Conservation (phyloP, 2,329 filamentous ascomycete genomes). For the Pseudomassariella vexata region DNA sequence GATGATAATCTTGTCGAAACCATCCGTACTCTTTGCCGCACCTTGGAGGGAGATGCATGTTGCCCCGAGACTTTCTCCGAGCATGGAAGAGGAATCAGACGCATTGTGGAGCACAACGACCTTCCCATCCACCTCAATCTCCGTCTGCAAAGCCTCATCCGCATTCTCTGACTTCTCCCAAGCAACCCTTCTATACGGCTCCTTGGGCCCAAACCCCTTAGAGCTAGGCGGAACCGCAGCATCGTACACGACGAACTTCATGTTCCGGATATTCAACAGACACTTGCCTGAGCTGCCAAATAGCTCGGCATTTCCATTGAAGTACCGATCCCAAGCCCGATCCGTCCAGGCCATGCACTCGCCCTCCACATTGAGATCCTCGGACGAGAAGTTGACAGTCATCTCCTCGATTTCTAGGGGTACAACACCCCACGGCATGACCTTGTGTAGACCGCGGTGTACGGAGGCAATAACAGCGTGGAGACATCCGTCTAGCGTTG, state of each 20-base stretch:
- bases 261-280: conserved; percentile 11
- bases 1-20: neutral
- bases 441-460: conserved; percentile 11
- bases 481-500: conserved; percentile 22
- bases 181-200: conserved; percentile 2
- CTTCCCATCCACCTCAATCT: neutral
- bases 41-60: too few relatives aligned
- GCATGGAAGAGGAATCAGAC: neutral
- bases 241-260: conserved; percentile 16
- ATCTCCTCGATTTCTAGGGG: conserved; percentile 10
- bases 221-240: conserved; percentile 10
- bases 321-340: conserved; percentile 10
- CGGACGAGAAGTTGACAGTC: conserved; percentile 7
- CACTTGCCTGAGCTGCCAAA: conserved; percentile 1
- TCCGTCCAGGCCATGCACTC: conserved; percentile 10
- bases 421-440: conserved; percentile 13
- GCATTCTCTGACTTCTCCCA: neutral
- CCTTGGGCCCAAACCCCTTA: neutral
- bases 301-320: conserved; percentile 13
- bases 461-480: conserved; percentile 14
- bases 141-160: neutral
- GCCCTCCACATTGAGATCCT: conserved; percentile 4
- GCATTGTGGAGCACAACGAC: neutral
- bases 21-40: neutral
- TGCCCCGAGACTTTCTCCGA: too few relatives aligned